These are phyloP conservation scores for Eudorina sp. DNA, from an alignment of 139 green algal species.

Conservation along the genomic window DNA sequence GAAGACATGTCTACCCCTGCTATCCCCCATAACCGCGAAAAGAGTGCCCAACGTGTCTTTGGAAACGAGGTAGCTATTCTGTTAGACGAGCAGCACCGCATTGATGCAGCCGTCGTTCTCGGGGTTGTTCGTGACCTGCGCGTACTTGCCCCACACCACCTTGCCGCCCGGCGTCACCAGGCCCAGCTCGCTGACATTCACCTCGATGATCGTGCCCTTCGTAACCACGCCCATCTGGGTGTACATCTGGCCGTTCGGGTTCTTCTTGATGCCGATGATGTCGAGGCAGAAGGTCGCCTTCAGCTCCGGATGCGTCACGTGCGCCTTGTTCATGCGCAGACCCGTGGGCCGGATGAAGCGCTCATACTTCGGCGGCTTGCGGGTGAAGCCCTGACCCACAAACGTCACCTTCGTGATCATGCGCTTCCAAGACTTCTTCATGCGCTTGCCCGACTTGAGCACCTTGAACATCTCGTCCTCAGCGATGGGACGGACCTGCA, in stretches of 20 bases:
- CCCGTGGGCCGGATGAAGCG: constrained; percentile 97
- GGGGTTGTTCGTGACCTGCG: constrained; percentile 91
- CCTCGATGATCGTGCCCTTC: constrained; percentile 96
- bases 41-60: too few relatives aligned
- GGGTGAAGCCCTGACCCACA: constrained; percentile 96
- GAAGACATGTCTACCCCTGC: too few relatives aligned
- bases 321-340: constrained; percentile 98
- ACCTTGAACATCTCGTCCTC: constrained; percentile 99
- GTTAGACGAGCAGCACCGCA: constrained; percentile 96
- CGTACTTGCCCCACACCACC: constrained; percentile 99
- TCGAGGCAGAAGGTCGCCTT: constrained; percentile 98
- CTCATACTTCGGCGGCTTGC: constrained; percentile 99
- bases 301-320: constrained; percentile 99
- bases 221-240: constrained; percentile 96
- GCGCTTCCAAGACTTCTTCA: constrained; percentile 98
- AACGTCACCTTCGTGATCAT: constrained; percentile 99
- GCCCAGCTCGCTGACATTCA: constrained; percentile 98
- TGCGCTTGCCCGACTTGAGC: constrained; percentile 90
- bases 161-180: constrained; percentile 99
- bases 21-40: too few relatives aligned
- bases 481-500: constrained; percentile 92
- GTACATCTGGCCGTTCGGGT: constrained; percentile 98
- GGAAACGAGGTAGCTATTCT: too few relatives aligned
- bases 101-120: constrained; percentile 99
- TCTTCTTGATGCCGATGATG: constrained; percentile 99